Conservation (phyloP, 805 yeast species). For the Scheffersomyces spartinae region DNA sequence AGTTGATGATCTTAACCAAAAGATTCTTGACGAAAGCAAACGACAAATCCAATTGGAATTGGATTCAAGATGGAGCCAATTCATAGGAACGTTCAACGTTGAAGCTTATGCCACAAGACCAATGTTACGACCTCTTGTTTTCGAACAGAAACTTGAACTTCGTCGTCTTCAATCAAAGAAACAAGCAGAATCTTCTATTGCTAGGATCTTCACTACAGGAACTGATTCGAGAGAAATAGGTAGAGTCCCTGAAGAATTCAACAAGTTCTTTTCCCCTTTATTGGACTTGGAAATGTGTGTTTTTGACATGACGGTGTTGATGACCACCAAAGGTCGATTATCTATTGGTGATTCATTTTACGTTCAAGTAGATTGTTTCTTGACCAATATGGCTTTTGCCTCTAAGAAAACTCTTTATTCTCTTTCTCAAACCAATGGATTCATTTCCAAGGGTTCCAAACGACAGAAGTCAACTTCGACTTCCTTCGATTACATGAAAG, state of each 20-base stretch:
- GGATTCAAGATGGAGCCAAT: conserved; percentile 36
- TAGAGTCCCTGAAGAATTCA: conserved; percentile 59
- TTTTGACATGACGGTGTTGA: conserved; percentile 48
- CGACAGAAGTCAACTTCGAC: no score
- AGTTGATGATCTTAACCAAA: no score
- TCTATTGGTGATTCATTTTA: conserved; percentile 70
- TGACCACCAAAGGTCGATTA: conserved; percentile 40
- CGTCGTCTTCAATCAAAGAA: conserved; percentile 12
- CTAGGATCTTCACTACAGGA: conserved; percentile 1
- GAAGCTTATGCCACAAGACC: conserved; percentile 70
- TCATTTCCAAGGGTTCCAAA: no score
- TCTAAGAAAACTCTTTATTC: no score
- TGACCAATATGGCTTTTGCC: conserved; percentile 32
- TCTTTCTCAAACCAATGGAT: no score
- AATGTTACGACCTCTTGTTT: conserved; percentile 33
- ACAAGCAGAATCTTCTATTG: conserved; percentile 6
- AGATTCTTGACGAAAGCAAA: no score
- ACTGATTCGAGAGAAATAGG: conserved; percentile 50
- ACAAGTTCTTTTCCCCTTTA: conserved; percentile 55
- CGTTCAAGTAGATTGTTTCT: conserved; percentile 55
- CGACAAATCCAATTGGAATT: no score
- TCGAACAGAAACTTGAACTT: conserved; percentile 31
- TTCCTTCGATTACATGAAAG: no score
- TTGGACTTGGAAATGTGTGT: conserved; percentile 41
- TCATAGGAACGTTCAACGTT: conserved; percentile 48